These are phyloP conservation scores for Populus hybrid DNA, from an alignment of 441 rosid species.

Conservation along the genomic window DNA sequence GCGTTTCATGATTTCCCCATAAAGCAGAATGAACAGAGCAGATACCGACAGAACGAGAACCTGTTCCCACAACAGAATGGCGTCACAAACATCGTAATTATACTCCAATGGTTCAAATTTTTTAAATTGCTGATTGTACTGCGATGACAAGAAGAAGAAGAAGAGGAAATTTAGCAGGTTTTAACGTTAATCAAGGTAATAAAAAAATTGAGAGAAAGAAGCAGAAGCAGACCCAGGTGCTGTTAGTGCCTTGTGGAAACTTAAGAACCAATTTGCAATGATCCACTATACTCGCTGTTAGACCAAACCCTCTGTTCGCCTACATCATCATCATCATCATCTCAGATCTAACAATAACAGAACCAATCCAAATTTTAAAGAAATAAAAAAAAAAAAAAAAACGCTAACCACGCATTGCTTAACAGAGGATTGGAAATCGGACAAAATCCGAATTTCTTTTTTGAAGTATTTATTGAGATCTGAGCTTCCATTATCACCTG, in stretches of 20 bases:
- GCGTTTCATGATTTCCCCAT: conserved; percentile 21
- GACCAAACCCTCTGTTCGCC: conserved; percentile 93
- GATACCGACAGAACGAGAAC: conserved; percentile 30
- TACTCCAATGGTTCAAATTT: conserved; percentile 86
- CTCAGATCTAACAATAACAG: neutral
- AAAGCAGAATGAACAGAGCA: conserved; percentile 11
- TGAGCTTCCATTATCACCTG: conserved; percentile 27
- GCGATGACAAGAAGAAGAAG: conserved; percentile 26
- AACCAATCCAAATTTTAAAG: neutral
- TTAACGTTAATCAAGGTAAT: neutral
- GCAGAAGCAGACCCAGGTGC: conserved; percentile 74
- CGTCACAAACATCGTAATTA: conserved; percentile 80
- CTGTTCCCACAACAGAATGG: conserved; percentile 96
- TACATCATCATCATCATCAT: conserved; percentile 23
- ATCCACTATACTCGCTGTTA: conserved; percentile 63
- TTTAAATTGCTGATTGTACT: conserved; percentile 91
- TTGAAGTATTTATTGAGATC: conserved; percentile 27
- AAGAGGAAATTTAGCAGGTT: neutral
- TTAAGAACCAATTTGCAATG: conserved; percentile 80
- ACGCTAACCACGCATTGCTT: conserved; percentile 74
- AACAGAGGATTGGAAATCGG: conserved; percentile 53
- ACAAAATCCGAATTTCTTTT: conserved; percentile 36
- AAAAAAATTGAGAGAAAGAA: neutral
- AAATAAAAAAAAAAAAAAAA: neutral
- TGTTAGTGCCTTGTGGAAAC: conserved; percentile 93